Conservation (phyloP, 2,329 filamentous ascomycete genomes). For the Alternaria ethzedia region DNA sequence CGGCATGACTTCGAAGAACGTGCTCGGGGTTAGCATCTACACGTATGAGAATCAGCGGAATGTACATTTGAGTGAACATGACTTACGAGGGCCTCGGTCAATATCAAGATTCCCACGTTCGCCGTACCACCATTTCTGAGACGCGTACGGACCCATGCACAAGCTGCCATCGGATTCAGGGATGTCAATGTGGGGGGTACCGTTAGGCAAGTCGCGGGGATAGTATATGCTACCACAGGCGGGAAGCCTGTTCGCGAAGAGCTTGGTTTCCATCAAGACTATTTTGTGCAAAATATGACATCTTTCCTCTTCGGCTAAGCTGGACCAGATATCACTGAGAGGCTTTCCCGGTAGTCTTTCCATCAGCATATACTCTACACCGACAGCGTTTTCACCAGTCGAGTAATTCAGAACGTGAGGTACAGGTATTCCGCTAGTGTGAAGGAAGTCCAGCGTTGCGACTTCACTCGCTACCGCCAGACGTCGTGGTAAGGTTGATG, state of each 20-base stretch:
- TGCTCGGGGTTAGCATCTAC: constrained; percentile 19
- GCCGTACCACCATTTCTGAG: constrained; percentile 26
- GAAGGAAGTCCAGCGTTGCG: constrained; percentile 45
- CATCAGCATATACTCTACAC: constrained; percentile 42
- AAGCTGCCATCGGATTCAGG: constrained; percentile 16
- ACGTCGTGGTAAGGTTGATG: constrained; percentile 32
- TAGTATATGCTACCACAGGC: constrained; percentile 38
- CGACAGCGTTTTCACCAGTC: constrained; percentile 25
- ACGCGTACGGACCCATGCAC: constrained; percentile 30
- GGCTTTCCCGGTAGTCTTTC: constrained; percentile 31
- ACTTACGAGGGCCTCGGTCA: constrained; percentile 34
- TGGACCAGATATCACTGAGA: constrained; percentile 30
- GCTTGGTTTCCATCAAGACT: constrained; percentile 26
- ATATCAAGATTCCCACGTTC: constrained; percentile 22
- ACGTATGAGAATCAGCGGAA: not conserved
- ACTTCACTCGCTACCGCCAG: constrained; percentile 48
- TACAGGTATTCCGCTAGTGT: constrained; percentile 29
- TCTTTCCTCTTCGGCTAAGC: constrained; percentile 25
- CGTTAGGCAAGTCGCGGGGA: constrained; percentile 9
- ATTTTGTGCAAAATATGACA: constrained; percentile 23
- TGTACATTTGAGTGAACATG: too few relatives aligned
- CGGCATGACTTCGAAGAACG: constrained; percentile 26
- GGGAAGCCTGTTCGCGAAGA: constrained; percentile 25
- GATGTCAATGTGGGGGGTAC: constrained; percentile 14
- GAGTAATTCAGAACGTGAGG: constrained; percentile 34